Base-by-base conservation (phyloP, 768 basidiomycete species). In the Heimioporus sp. region DNA sequence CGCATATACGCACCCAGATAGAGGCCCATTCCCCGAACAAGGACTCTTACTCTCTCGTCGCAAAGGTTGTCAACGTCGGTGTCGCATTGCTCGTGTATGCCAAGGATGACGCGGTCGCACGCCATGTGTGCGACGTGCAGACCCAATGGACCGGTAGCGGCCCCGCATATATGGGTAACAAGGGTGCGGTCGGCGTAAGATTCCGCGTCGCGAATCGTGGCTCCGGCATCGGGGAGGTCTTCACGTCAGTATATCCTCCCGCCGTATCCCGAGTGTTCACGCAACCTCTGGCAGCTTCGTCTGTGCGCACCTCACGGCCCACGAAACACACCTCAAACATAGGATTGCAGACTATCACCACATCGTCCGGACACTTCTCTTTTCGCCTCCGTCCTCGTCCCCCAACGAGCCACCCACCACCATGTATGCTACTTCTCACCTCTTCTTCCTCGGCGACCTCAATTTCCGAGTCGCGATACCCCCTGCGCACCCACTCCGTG, bases 361-460 rank as follows among this genome's bases (percentile, higher is more conserved):
- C 55, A 92, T 99, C 36, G 88, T 92, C 36, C 73, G 82, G 40
- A 81, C 85, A 2, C 78, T 99, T 31, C 76, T 95, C 42, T 97
- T 99, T 61, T 73, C 82, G 10, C 75, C 89, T 9, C 51, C 76
- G 2, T 67, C 74, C 34, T 65, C 69, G 3, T 68, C 73, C 3
- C 65, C 71, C 10, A 68, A 77, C 0, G 61, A 60, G 24, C 51
- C 56, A 11, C 71, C 75, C 6, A 81, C 83, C 43, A 87, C 83
- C 11, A 80, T 98, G 42, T 93, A 90, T 73, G 76, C 83, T 40
- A 88, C 93, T 0, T 91, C 92, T 12, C 92, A 98, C 67, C 77
- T 97, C 1, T 97, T 98, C 77, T 78, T 97, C 66, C 78, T 97
- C 32, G 96, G 96, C 7, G 95, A 98, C 70, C 80, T 97, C 55